Conservation (phyloP, 73 alveolate species). For the Breviolum minutum region DNA sequence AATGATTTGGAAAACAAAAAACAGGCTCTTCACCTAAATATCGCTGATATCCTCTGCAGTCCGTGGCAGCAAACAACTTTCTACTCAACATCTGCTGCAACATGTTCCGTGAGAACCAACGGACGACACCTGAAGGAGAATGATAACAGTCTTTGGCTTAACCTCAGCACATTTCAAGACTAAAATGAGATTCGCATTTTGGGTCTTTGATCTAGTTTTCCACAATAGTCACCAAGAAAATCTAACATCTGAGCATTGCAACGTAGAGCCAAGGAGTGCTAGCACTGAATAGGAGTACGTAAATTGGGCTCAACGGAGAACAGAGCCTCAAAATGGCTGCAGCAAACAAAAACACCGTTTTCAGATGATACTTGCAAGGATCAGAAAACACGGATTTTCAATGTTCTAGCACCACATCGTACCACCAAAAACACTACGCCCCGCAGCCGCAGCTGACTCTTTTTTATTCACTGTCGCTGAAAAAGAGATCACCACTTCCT, state of each 20-base stretch:
- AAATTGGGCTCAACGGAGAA: conserved; percentile 95
- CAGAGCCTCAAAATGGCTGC: conserved; percentile 95
- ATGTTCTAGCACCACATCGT: no score
- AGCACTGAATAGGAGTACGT: conserved; percentile 94
- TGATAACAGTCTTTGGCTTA: conserved; percentile 87
- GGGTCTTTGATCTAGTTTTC: no score
- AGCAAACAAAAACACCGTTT: not conserved
- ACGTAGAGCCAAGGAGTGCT: conserved; percentile 71
- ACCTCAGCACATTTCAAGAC: not conserved
- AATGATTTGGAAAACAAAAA: not conserved
- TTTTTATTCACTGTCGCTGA: conserved; percentile 81
- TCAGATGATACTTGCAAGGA: no score
- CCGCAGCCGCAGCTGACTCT: no score
- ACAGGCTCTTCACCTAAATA: no score
- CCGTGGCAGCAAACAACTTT: no score
- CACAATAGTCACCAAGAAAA: not conserved
- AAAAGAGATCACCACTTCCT: conserved; percentile 41
- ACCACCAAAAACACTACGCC: no score
- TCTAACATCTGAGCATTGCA: not conserved
- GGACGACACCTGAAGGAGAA: conserved; percentile 69
- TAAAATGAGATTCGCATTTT: no score
- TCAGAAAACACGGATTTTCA: no score
- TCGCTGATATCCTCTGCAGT: no score
- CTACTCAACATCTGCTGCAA: no score
- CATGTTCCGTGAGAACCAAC: no score